Evolutionary conservation across 306 rosid species (phyloP).

Genomic region (Corylus americana): DNA sequence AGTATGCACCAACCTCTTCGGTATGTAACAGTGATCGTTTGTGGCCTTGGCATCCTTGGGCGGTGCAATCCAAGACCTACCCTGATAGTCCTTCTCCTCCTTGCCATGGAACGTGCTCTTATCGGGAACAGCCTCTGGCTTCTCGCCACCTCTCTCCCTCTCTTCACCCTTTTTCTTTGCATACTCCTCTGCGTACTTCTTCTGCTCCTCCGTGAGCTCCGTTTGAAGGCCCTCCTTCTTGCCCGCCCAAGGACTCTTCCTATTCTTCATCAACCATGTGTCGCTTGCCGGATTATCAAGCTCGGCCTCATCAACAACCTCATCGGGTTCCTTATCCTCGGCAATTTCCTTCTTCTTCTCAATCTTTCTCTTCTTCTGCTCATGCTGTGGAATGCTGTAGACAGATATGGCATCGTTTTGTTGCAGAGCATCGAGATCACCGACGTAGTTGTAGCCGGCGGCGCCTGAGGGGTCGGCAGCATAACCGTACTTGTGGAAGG

Average conservation of each 20-base stretch:
- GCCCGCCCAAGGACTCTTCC: conserved; percentile 94
- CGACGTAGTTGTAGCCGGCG: conserved; percentile 66
- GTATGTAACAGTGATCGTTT: conserved; percentile 91
- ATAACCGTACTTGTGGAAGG: conserved; percentile 82
- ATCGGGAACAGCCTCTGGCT: conserved; percentile 66
- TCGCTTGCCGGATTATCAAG: conserved; percentile 75
- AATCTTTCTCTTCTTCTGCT: conserved; percentile 68
- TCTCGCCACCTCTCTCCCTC: conserved; percentile 68
- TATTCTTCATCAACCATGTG: conserved; percentile 76
- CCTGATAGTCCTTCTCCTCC: conserved; percentile 94
- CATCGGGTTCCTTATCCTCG: conserved; percentile 25
- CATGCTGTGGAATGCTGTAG: conserved; percentile 73
- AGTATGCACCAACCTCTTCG: conserved; percentile 93
- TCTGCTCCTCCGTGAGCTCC: conserved; percentile 88
- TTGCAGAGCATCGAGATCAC: conserved; percentile 62
- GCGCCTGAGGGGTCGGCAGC: conserved; percentile 93
- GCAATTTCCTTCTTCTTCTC: conserved; percentile 51
- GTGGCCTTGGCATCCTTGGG: conserved; percentile 91
- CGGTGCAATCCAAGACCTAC: conserved; percentile 95
- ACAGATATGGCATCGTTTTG: conserved; percentile 72
- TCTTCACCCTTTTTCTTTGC: conserved; percentile 98
- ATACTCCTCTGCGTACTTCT: conserved; percentile 84
- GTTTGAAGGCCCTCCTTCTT: conserved; percentile 78
- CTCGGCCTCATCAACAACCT: conserved; percentile 33
- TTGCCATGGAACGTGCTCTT: conserved; percentile 94